Base-by-base conservation (phyloP, 1,139 yeast species). In the Kluyveromyces sp. region DNA sequence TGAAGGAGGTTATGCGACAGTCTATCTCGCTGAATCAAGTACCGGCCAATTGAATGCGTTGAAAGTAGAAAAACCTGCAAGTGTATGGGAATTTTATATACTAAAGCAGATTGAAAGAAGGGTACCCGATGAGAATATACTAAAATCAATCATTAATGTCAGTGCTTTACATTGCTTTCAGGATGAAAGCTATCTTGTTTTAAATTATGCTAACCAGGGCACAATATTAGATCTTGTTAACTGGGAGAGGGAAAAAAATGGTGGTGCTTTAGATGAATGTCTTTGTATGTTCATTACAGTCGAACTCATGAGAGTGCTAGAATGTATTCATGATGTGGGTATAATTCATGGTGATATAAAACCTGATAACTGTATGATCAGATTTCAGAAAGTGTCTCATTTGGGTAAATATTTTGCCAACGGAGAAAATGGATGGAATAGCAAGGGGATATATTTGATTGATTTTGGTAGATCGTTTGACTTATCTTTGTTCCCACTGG, bases 381-480 rank as follows among this genome's bases (percentile, higher is more conserved):
- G 84, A 37, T 72, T 86, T 38, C 69, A 68, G n/a, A 53, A 53
- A 41, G 54, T 55, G 45, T 55, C 51, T 48, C 37, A 42, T 8
- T 51, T 53, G 32, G 62, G 57, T 59, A 41, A 53, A 7, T 74
- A 69, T 54, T 56, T 58, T 41, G 53, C 66, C 8, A 58, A 63
- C 29, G 76, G 77, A 0, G 50, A 57, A 4, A 52, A 63, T 41
- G 76, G 75, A 2, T 82, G 89, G 88, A 51, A 60, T 25, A 57
- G 64, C 2, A 76, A 77, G 54, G 84, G 89, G 26, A 60, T 88
- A 3, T 73, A 77, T 25, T 63, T 90, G 44, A 85, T 89, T 53
- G 96, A 89, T 64, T 89, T 86, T 66, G 95, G 95, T 1, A 72
- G 94, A 49, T 81, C 94, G 0, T 76, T 88, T 28, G 97, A 90